A percentile compares a stretch with the other conserved stretches of the same genome.
These are phyloP conservation scores for Barnettozyma siamensis DNA, from an alignment of 805 yeast species.

Conservation along the genomic window DNA sequence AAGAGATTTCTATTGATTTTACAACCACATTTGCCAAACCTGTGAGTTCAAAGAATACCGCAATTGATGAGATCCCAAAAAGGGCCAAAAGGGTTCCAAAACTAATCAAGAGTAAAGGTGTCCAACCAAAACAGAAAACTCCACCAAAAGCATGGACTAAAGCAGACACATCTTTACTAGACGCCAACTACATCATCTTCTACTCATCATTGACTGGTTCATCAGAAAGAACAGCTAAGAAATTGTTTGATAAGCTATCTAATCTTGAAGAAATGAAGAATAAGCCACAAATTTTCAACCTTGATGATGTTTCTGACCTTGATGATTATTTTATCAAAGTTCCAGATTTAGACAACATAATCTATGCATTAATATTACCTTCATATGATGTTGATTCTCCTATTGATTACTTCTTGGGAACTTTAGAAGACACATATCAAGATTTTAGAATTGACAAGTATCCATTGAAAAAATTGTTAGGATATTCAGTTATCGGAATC, in stretches of 20 bases:
- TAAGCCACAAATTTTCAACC: slow-evolving; percentile 51
- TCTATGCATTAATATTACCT: slow-evolving; percentile 75
- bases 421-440: slow-evolving; percentile 70
- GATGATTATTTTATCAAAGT: slow-evolving; percentile 73
- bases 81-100: slow-evolving; percentile 35
- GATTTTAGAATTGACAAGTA: slow-evolving; percentile 84
- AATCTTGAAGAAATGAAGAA: slow-evolving; percentile 24
- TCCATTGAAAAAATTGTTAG: slow-evolving; percentile 64
- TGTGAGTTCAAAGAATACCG: neutral
- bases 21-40: slow-evolving; percentile 30
- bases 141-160: slow-evolving; percentile 32
- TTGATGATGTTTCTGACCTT: slow-evolving; percentile 79
- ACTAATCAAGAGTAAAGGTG: slow-evolving; percentile 35
- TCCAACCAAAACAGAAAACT: slow-evolving; percentile 19
- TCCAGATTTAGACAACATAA: slow-evolving; percentile 43
- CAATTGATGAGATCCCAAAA: slow-evolving; percentile 5
- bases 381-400: slow-evolving; percentile 93
- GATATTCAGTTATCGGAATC: slow-evolving; percentile 80
- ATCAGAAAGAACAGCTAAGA: slow-evolving; percentile 61
- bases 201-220: slow-evolving; percentile 87
- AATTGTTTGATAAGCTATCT: slow-evolving; percentile 36
- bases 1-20: slow-evolving; percentile 33
- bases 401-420: slow-evolving; percentile 78
- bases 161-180: slow-evolving; percentile 37
- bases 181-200: slow-evolving; percentile 60